Evolutionary conservation across 139 green algal species (phyloP), one percentile per base, ranked within the genome.

Genomic region (Volvox reticuliferus): DNA sequence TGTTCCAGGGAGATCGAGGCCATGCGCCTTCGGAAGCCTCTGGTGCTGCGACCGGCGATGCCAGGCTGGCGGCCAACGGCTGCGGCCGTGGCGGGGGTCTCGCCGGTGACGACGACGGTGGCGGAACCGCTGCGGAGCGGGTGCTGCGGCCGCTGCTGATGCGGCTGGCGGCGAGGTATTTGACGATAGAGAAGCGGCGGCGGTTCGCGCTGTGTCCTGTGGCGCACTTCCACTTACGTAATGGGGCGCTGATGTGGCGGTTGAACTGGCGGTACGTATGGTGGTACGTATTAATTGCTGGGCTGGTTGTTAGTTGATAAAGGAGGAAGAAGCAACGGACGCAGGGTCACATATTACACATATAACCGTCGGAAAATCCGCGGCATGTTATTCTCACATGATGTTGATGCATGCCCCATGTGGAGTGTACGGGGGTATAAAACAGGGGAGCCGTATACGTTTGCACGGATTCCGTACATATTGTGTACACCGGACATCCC

Each of bases 161-260:
- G 93, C 93, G 95, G 28, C 88, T 96, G 68, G 94, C 93, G 35
- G 94, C 94, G 0, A 21, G 76, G 18, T 98, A 98, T 88, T 88
- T 98, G 79, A 19, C 95, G 75, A 14, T 80, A 1, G 95, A 98
- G 93, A 91, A 92, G 92, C 90, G 95, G 22, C 87, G 87, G 12
- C 33, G 89, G 19, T 90, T 93, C 37, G 96, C 97, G 21, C 93
- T 98, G 80, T 97, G 98, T 87, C 95, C 96, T 21, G 97, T 98
- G 21, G 96, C 96, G 18, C 95, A 97, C 87, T 98, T 98, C 80
- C 97, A 98, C 88, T 75, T 99, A n/a, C 86, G 93, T 21, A 99
- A 99, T 89, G 97, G 97, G 0, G 96, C 97, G 32, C n/a, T 21
- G 6, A 62, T 98, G 65, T 93, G 91, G 92, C 87, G 90, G 2